Base-by-base conservation (phyloP, 148 eudicot genomes). In the Rhododendron vialii region DNA sequence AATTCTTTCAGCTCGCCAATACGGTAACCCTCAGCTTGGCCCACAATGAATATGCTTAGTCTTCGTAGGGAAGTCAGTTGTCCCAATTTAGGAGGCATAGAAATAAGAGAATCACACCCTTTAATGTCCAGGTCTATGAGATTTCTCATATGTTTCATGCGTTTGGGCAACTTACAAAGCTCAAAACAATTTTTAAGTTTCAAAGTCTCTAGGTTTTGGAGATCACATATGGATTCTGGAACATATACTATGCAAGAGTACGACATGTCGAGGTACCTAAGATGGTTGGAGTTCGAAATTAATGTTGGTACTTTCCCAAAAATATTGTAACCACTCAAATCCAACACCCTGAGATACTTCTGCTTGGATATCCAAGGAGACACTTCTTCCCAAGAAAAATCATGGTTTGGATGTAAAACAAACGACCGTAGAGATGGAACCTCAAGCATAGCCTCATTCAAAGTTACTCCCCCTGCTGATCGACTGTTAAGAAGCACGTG, bases 241-340 rank as follows among this genome's bases (percentile, higher is more conserved):
- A 79, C 0, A 1, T 9, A 22, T 26, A 48, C 14, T 12, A 79
- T 11, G 0, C 0, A 0, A 47, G 55, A 8, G 8, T 1, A 0
- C 24, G 82, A 79, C 55, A 79, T 24, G 35, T 79, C 1, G 10
- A 79, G 59, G 35, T 47, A 79, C 36, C 59, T 45, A 47, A 79
- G 82, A 79, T 78, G 51, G 4, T 24, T n/a, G 7, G n/a, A 41
- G 24, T 45, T 43, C 30, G 13, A 38, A 20, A 78, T 79, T 79
- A 2, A 26, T 26, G 2, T n/a, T 13, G 38, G 61, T 80, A 80
- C 14, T 18, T 80, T 12, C 14, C 3, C 28, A 30, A 47, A 48
- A 7, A 0, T 0, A 50, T 0, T 2, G 53, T 2, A 0, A 11
- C 0, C 0, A 0, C 14, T 11, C 45, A 75, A 26, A 50, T 28